A percentile compares a stretch with the other conserved stretches of the same genome.
Conservation (phyloP, 148 eudicot species). For the Talinum fruticosum region DNA sequence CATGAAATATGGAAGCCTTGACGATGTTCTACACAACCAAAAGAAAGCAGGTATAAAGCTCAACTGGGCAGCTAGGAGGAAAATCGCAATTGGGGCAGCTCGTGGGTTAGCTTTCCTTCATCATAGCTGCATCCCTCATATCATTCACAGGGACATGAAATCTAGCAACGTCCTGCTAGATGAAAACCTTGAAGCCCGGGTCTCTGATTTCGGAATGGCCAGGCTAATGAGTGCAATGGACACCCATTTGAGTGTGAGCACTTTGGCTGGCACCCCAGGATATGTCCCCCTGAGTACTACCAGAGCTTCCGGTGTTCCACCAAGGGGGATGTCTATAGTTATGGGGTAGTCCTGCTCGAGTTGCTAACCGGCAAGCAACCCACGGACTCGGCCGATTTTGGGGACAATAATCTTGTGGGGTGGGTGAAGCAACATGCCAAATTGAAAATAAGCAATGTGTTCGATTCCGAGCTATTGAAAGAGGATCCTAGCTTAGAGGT, state of each 20-base stretch:
- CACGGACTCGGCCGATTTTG: conserved; percentile 79
- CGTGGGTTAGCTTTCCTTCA: conserved; percentile 85
- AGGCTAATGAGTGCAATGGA: conserved; percentile 86
- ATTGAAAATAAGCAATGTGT: conserved; percentile 57
- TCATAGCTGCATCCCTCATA: conserved; percentile 80
- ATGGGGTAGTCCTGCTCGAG: conserved; percentile 84
- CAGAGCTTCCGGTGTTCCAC: conserved; percentile 73
- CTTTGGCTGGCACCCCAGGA: conserved; percentile 88
- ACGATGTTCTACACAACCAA: conserved; percentile 67
- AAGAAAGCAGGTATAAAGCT: conserved; percentile 62
- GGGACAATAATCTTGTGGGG: conserved; percentile 87
- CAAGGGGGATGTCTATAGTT: conserved; percentile 88
- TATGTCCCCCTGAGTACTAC: conserved; percentile 91
- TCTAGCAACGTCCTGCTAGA: conserved; percentile 85
- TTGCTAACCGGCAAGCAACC: conserved; percentile 73
- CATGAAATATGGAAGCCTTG: conserved; percentile 88
- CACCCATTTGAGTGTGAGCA: conserved; percentile 87
- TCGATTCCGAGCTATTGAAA: conserved; percentile 56
- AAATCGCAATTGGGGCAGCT: conserved; percentile 82
- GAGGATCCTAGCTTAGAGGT: conserved; percentile 68
- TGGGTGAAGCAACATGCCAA: conserved; percentile 84
- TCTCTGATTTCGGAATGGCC: conserved; percentile 95
- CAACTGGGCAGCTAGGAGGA: conserved; percentile 71
- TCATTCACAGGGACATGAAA: conserved; percentile 91
- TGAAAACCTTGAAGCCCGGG: conserved; percentile 75